phyloP scores from a whole-genome alignment of 805 yeast species.

The Wickerhamomyces queroliae region DNA sequence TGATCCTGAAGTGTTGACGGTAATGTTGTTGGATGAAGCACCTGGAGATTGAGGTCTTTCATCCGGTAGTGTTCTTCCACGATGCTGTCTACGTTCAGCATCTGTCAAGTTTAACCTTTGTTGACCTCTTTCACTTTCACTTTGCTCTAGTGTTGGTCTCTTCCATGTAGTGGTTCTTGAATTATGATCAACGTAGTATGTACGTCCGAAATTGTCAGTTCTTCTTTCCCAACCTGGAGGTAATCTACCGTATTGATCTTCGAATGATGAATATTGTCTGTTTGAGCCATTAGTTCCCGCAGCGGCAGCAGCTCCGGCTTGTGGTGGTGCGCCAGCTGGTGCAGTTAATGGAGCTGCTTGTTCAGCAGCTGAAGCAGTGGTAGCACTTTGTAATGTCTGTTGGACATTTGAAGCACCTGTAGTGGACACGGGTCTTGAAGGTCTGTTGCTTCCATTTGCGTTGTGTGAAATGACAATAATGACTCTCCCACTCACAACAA shows the following conservation, averaged over 20 bases:
- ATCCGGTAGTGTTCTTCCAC: slow-evolving; percentile 85
- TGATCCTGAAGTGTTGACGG: slow-evolving; percentile 43
- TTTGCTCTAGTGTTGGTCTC: slow-evolving; percentile 81
- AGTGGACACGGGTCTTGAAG: slow-evolving; percentile 2
- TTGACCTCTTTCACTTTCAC: slow-evolving; percentile 57
- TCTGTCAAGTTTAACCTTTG: slow-evolving; percentile 70
- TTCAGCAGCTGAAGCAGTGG: slow-evolving; percentile 1
- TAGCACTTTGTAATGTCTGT: slow-evolving; percentile 8
- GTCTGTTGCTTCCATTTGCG: slow-evolving; percentile 7
- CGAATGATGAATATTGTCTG: slow-evolving; percentile 86
- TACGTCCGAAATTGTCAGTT: slow-evolving; percentile 95
- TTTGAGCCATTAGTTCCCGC: slow-evolving; percentile 8
- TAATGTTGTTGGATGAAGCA: slow-evolving; percentile 27
- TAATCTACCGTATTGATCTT: slow-evolving; percentile 92
- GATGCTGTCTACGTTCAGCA: slow-evolving; percentile 85
- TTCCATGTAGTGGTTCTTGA: slow-evolving; percentile 99
- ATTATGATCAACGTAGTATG: slow-evolving; percentile 97
- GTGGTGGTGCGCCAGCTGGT: slow-evolving; percentile 14
- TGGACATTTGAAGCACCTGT: slow-evolving; percentile 9
- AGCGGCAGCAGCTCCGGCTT: slow-evolving; percentile 12
- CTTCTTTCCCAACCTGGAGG: slow-evolving; percentile 99
- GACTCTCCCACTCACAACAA: slow-evolving; percentile 90
- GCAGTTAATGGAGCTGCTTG: no score
- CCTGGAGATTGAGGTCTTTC: slow-evolving; percentile 29
- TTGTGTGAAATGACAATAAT: slow-evolving; percentile 66